Evolutionary conservation across 345 rosid species (phyloP), one percentile per base, ranked within the genome.

Genomic region (Salix brachista): DNA sequence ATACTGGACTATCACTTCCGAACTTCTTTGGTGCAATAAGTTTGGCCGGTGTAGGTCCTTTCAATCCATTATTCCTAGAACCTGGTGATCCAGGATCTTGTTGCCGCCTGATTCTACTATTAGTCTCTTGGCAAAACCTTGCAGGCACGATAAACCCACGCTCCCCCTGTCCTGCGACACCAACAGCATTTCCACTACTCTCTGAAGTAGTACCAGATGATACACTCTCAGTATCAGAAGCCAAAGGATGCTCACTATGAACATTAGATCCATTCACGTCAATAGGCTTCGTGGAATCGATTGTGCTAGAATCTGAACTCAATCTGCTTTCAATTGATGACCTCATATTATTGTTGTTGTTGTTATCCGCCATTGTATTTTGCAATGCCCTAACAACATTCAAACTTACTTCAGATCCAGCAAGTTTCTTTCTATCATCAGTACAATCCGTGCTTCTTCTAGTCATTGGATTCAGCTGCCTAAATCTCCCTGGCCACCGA

Each of bases 171-270:
- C 82, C 70, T 39, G 75, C 70, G n/a, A 75, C 79, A 64, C 72
- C 80, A 69, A 48, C 72, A 65, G 72, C 69, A 65, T 77, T 78
- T 16, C 70, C 56, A 58, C 44, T 70, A 72, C 80, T 80, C 65
- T 83, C 91, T 18, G 88, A 88, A 85, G 89, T 85, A 81, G 94
- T 85, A 73, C 90, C 90, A 56, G 99, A 91, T 74, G 98, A 94
- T 48, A 88, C 89, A 78, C 97, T 92, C 67, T 94, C 99, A 65
- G 92, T 84, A 81, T 94, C 98, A 41, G 97, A 96, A 85, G 89
- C 84, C 61, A 73, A 70, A 71, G 39, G 76, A 74, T 39, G 73
- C 65, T 85, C 90, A 52, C 73, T 80, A 62, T 72, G 84, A 32
- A 65, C 72, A 80, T 83, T 83, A 50, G 87, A 79, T 79, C 85